These are phyloP conservation scores for Botrytis hyacinthi DNA, from an alignment of 2,329 filamentous ascomycete species.

Conservation along the genomic window DNA sequence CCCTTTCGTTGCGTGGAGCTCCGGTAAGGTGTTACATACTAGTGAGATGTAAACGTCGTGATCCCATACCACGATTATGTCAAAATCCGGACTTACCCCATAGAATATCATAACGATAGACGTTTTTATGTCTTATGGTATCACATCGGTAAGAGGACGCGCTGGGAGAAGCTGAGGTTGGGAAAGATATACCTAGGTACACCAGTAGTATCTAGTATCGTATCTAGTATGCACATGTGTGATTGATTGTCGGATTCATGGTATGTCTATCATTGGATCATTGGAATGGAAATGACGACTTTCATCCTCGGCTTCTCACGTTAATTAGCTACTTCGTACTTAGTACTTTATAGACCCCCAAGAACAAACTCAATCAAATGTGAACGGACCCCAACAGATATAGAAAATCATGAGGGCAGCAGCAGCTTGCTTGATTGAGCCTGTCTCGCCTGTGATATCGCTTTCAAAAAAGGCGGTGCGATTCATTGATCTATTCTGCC, in stretches of 20 bases:
- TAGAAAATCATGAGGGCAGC: background rate
- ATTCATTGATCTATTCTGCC: background rate
- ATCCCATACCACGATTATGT: background rate
- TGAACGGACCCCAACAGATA: background rate
- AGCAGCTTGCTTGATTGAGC: background rate
- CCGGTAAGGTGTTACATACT: background rate
- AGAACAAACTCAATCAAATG: background rate
- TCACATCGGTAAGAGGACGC: background rate
- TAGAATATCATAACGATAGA: background rate
- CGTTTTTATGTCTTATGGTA: background rate
- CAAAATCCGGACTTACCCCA: background rate
- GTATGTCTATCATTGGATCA: background rate
- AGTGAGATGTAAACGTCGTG: background rate
- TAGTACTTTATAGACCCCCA: background rate
- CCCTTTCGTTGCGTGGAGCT: background rate
- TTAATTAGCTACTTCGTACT: background rate
- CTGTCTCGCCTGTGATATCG: background rate
- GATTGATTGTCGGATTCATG: background rate
- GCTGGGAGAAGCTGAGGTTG: background rate
- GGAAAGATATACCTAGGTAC: background rate
- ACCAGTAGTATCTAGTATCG: background rate
- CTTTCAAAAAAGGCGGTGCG: background rate
- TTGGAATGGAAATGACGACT: background rate
- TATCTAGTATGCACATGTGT: background rate
- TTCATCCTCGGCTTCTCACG: background rate